These are phyloP conservation scores for Paramecium biaurelia DNA, from an alignment of 73 alveolate genomes.

Conservation along the genomic window DNA sequence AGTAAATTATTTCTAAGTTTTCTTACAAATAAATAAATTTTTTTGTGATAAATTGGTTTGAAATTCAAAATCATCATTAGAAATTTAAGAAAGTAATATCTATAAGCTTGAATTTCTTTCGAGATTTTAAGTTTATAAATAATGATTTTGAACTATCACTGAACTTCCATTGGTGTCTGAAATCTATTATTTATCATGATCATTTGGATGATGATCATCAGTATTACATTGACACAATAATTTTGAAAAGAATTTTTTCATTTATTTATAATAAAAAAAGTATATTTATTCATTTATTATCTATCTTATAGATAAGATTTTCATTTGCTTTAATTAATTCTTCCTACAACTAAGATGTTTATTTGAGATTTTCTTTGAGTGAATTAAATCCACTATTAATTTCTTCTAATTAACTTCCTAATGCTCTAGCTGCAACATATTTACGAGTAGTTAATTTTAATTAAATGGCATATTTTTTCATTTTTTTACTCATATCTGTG, in stretches of 20 bases:
- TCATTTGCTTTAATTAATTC: background rate
- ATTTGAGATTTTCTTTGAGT: conserved; percentile 25
- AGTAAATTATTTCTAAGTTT: background rate
- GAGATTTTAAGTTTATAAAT: background rate
- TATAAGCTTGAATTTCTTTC: background rate
- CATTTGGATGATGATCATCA: background rate
- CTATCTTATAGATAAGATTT: conserved; percentile 4
- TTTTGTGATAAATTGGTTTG: background rate
- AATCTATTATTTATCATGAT: background rate
- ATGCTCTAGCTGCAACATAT: conserved; percentile 22
- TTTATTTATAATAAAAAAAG: background rate
- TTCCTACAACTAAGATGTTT: background rate
- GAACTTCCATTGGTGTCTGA: background rate
- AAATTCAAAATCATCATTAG: background rate
- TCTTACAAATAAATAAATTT: background rate
- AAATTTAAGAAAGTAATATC: background rate
- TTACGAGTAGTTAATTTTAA: conserved; percentile 21
- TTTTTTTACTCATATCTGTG: background rate
- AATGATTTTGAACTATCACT: background rate
- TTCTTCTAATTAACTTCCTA: conserved; percentile 35
- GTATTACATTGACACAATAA: background rate
- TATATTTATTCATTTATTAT: background rate
- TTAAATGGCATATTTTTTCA: conserved; percentile 14
- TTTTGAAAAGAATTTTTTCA: background rate
- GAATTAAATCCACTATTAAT: conserved; percentile 26